Percentiles rank a stretch among this genome's conserved stretches.
These are phyloP conservation scores for Phyllosticta ampelicida DNA, from an alignment of 2,329 filamentous ascomycete genomes.

Conservation along the genomic window DNA sequence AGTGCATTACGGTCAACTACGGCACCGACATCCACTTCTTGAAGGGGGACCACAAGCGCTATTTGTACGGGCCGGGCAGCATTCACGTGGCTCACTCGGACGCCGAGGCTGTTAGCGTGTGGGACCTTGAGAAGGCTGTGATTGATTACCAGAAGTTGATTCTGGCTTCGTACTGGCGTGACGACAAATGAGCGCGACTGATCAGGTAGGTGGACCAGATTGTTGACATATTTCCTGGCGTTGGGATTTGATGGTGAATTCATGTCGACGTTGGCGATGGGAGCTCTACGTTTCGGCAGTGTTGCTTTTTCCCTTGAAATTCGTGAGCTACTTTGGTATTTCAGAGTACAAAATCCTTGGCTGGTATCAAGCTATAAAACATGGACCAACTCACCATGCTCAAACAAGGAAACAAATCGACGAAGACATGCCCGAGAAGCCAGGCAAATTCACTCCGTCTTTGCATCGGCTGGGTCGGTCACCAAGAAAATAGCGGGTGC, in stretches of 20 bases:
- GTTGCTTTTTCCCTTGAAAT: too few relatives aligned
- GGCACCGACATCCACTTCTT: constrained; percentile 84
- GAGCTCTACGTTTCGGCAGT: too few relatives aligned
- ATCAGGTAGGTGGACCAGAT: neutral
- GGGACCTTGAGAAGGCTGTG: constrained; percentile 67
- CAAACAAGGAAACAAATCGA: too few relatives aligned
- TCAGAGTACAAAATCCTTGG: too few relatives aligned
- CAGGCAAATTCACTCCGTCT: too few relatives aligned
- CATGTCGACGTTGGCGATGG: neutral
- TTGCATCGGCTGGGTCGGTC: too few relatives aligned
- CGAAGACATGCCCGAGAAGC: too few relatives aligned
- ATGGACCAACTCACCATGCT: too few relatives aligned
- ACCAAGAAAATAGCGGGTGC: too few relatives aligned
- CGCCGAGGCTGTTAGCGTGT: constrained; percentile 66
- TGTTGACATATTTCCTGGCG: neutral
- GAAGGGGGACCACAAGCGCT: constrained; percentile 53
- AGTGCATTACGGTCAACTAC: constrained; percentile 79
- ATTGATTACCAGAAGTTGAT: constrained; percentile 57
- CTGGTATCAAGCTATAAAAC: too few relatives aligned
- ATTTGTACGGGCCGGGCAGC: constrained; percentile 52
- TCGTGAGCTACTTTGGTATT: too few relatives aligned
- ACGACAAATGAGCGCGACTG: neutral
- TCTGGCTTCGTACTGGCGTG: neutral
- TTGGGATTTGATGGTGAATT: neutral
- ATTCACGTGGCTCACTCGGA: constrained; percentile 85